Evolutionary conservation across 495 filamentous ascomycete species (phyloP), one percentile per base, ranked within the genome.

Genomic region (Xylaria venustula): DNA sequence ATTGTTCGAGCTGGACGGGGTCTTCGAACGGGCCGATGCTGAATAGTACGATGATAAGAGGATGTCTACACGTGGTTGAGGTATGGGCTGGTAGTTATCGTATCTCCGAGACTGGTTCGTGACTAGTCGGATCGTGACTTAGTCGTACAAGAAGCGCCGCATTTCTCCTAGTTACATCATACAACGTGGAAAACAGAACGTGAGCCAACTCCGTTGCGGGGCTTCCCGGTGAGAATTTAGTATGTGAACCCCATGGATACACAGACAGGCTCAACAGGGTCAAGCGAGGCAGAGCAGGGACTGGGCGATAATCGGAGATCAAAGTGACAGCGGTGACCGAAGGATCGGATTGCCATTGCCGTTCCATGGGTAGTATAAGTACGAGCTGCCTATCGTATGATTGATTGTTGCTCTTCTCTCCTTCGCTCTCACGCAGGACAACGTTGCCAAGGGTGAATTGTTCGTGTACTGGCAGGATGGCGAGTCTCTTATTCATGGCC

Each of bases 401-500:
- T 20, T 37, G 6, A 19, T 8, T 8, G 17, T 26, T 1, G 22
- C 7, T 25, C 30, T 25, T 28, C 12, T 9, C 26, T 45, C 44
- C 17, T 20, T 17, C 14, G 2, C 20, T 28, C 26, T 12, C 46
- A 20, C 12, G 25, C 32, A 36, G 22, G 20, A 17, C 19, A 26
- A 14, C 36, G 37, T 15, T 46, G 12, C 36, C 26, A 42, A 12
- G 37, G 15, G 37, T 40, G 15, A 20, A 45, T 25, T 47, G 45
- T 40, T 37, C 32, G 44, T 47, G 45, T 40, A 2, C n/a, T 37
- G 15, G 44, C 58, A 44, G 48, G 36, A 70, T 71, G 68, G 66
- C 66, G 53, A 58, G 55, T 41, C 62, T 52, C 53, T 44, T 71
- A 32, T 64, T 69, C 42, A 60, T 67, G 62, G 67, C 65, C 11